Evolutionary conservation across 176 grass and related monocot genomes (phyloP).

Genomic region (Juncus inflexus): DNA sequence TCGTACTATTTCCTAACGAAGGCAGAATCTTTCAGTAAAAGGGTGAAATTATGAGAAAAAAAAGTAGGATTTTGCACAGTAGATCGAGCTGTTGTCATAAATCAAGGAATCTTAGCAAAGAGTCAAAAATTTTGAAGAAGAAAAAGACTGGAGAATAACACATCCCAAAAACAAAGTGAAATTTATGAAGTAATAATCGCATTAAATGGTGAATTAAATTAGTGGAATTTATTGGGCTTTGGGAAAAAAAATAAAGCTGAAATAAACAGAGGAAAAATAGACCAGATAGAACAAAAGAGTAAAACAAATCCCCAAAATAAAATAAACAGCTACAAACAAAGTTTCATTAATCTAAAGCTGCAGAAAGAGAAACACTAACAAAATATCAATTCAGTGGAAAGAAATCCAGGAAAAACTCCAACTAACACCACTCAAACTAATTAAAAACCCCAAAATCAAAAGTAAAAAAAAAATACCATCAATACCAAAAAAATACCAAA

Average conservation of each 20-base stretch:
- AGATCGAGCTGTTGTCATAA: not conserved
- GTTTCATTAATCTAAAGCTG: too few species aligned
- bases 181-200: not conserved
- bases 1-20: constrained; percentile 17
- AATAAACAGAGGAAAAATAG: not conserved
- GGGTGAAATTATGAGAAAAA: constrained; percentile 1
- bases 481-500: not conserved
- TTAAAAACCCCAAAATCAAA: constrained; percentile 7
- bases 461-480: not conserved
- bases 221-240: constrained; percentile 22
- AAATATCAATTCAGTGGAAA: too few species aligned
- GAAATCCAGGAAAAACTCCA: not conserved
- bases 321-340: too few species aligned
- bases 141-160: constrained; percentile 19
- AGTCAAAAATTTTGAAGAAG: not conserved
- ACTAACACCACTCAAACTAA: too few species aligned
- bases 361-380: too few species aligned
- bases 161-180: not conserved
- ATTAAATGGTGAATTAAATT: constrained; percentile 13
- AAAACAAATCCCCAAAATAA: constrained; percentile 3
- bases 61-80: constrained; percentile 11
- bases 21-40: constrained; percentile 25
- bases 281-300: constrained; percentile 8
- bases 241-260: constrained; percentile 14
- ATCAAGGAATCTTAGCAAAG: constrained; percentile 23